phyloP scores from a whole-genome alignment of 2,329 filamentous ascomycete species.

The Sporothrix protearum region DNA sequence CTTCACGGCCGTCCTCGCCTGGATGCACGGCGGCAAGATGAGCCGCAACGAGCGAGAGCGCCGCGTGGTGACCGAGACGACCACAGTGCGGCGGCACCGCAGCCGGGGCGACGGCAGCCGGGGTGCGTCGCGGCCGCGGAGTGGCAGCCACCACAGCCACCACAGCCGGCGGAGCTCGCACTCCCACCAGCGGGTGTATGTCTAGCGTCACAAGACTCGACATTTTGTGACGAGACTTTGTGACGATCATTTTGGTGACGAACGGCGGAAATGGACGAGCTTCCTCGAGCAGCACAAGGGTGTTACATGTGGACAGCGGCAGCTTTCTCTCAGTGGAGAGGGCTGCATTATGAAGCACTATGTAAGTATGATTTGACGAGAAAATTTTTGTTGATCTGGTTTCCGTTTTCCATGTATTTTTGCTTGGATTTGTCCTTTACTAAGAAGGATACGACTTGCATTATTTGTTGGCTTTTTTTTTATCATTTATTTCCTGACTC shows the following conservation, averaged over 20 bases:
- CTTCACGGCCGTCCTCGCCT: conserved; percentile 69
- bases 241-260: too few relatives aligned
- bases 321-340: background rate
- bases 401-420: background rate
- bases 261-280: background rate
- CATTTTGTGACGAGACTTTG: too few relatives aligned
- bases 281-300: background rate
- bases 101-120: conserved; percentile 39
- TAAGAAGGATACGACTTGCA: background rate
- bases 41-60: conserved; percentile 46
- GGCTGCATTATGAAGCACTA: background rate
- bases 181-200: conserved; percentile 52
- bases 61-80: conserved; percentile 48
- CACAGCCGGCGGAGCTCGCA: conserved; percentile 39
- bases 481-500: conserved; percentile 31
- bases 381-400: background rate
- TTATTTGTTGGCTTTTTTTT: background rate
- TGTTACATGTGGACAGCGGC: background rate
- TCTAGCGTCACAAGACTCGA: too few relatives aligned
- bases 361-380: conserved; percentile 19
- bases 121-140: conserved; percentile 41
- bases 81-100: conserved; percentile 42
- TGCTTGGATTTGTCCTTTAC: background rate
- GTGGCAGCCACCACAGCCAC: conserved; percentile 38
- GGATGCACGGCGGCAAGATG: conserved; percentile 48